Conservation (phyloP, 2,329 filamentous ascomycete genomes). For the Aureobasidium subglaciale region DNA sequence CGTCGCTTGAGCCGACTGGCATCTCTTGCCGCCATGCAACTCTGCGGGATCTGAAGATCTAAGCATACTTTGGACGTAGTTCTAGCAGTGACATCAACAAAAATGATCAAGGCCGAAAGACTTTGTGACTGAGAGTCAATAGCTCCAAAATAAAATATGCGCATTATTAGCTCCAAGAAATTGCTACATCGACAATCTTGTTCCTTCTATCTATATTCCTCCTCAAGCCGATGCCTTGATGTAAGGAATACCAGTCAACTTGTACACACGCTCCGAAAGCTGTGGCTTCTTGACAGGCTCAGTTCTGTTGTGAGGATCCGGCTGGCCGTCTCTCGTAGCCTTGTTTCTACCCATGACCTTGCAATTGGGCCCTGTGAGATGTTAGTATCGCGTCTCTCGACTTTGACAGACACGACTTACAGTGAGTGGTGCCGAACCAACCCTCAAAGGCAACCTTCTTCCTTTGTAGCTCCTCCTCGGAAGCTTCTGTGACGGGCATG, state of each 20-base stretch:
- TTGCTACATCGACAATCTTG: no score
- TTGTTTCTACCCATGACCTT: conserved; percentile 26
- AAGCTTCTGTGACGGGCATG: conserved; percentile 30
- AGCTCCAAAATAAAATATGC: no score
- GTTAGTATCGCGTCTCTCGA: neutral
- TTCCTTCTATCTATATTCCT: no score
- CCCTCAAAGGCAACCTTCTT: conserved; percentile 29
- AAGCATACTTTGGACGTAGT: no score
- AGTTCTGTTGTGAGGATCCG: conserved; percentile 30
- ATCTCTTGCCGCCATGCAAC: no score
- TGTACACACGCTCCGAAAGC: conserved; percentile 37
- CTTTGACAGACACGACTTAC: neutral
- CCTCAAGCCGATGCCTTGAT: conserved; percentile 21
- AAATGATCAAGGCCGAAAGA: no score
- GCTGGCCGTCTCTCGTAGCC: conserved; percentile 26
- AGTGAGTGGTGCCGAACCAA: conserved; percentile 29
- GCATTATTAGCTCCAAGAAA: no score
- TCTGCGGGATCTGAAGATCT: no score
- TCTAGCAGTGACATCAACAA: no score
- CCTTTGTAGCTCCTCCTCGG: conserved; percentile 28
- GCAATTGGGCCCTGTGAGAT: conserved; percentile 23
- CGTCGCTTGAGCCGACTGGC: no score
- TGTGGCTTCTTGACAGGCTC: conserved; percentile 35
- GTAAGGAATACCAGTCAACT: conserved; percentile 44
- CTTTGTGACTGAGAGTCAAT: no score